Percentiles rank a stretch among this genome's conserved stretches.
These are phyloP conservation scores for Micromonas pusilla DNA, from an alignment of 139 green algal species.

Conservation along the genomic window DNA sequence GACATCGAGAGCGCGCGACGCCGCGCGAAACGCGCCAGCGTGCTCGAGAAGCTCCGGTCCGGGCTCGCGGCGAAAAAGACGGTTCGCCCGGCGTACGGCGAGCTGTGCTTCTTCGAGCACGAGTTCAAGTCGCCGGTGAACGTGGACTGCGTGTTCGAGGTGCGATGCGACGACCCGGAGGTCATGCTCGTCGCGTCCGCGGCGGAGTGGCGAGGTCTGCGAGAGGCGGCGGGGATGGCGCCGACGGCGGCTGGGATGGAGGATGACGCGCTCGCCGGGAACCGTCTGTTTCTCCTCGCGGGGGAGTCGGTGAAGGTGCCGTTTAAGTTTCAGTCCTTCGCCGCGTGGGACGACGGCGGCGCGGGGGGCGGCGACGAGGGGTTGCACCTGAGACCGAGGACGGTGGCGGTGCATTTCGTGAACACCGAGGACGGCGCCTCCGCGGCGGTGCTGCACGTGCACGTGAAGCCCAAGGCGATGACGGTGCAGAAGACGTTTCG, in stretches of 20 bases:
- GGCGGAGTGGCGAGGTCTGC: slow-evolving; percentile 11
- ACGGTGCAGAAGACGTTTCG: slow-evolving; percentile 55
- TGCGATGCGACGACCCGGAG: slow-evolving; percentile 18
- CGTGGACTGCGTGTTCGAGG: slow-evolving; percentile 17
- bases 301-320: slow-evolving; percentile 1
- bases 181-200: not conserved
- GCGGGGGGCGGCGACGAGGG: not conserved
- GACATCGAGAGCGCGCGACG: slow-evolving; percentile 4
- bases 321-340: slow-evolving; percentile 32
- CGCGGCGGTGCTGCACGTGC: slow-evolving; percentile 45
- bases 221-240: not conserved
- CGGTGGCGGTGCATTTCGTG: not conserved
- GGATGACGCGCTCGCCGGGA: not conserved
- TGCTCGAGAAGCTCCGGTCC: slow-evolving; percentile 4
- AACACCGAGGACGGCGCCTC: not conserved
- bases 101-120: slow-evolving; percentile 30
- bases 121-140: slow-evolving; percentile 17
- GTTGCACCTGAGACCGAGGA: not conserved
- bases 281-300: slow-evolving; percentile 18
- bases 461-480: slow-evolving; percentile 41
- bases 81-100: slow-evolving; percentile 17
- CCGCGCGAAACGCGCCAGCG: not conserved
- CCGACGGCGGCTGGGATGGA: not conserved
- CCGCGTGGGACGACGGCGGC: not conserved
- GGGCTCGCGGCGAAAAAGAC: too few relatives aligned